phyloP scores from a whole-genome alignment of 805 yeast genomes.

The Torulaspora maleeae region DNA sequence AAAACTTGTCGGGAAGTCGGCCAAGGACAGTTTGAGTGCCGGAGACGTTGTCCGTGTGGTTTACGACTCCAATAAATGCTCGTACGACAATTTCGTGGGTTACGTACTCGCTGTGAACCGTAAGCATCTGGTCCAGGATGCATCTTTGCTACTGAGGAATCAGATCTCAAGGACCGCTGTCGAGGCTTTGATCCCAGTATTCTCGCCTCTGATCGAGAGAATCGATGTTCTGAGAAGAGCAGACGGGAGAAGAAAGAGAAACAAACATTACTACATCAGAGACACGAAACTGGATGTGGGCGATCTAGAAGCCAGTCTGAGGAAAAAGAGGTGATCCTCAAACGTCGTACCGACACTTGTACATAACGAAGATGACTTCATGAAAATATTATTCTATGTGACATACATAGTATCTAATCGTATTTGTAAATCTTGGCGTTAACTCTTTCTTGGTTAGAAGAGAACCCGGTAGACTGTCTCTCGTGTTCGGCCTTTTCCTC shows the following conservation, averaged over 20 bases:
- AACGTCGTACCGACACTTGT: conserved; percentile 5
- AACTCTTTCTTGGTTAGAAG: conserved; percentile 36
- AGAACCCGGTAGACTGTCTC: conserved; percentile 19
- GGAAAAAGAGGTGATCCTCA: conserved; percentile 25
- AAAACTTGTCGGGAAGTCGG: conserved; percentile 44
- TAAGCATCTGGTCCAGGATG: conserved; percentile 52
- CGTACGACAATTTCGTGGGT: conserved; percentile 67
- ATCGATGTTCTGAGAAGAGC: conserved; percentile 70
- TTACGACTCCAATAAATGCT: conserved; percentile 51
- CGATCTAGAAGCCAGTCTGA: conserved; percentile 50
- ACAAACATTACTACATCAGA: conserved; percentile 88
- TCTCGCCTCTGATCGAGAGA: conserved; percentile 70
- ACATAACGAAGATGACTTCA: conserved; percentile 2
- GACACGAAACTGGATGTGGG: conserved; percentile 70
- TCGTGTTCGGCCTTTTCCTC: conserved; percentile 29
- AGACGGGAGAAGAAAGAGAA: conserved; percentile 62
- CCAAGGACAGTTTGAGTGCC: conserved; percentile 54
- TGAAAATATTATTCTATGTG: neutral
- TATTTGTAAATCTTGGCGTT: conserved; percentile 37
- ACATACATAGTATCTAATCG: conserved; percentile 4
- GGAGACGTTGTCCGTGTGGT: conserved; percentile 80
- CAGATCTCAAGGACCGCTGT: conserved; percentile 79
- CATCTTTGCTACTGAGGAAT: conserved; percentile 77
- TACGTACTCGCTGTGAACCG: conserved; percentile 73
- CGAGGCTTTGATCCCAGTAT: conserved; percentile 75